phyloP scores from a whole-genome alignment of 2,329 filamentous ascomycete genomes.

The Fusarium napiforme region DNA sequence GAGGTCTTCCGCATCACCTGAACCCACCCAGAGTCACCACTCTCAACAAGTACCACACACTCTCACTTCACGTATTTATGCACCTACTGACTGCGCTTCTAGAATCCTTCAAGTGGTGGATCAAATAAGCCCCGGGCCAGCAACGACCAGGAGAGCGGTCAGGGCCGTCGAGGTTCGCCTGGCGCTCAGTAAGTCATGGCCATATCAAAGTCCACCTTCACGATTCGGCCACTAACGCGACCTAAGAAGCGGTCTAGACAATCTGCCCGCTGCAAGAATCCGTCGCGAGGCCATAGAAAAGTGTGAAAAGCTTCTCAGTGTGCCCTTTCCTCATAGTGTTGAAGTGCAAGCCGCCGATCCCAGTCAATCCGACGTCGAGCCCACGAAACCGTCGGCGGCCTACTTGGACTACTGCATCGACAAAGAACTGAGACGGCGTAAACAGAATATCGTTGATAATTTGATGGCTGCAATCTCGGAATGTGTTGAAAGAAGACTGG shows the following conservation, averaged over 20 bases:
- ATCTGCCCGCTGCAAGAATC: conserved; percentile 15
- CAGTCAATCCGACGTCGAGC: conserved; percentile 34
- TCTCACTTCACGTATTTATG: no score
- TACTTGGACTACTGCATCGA: conserved; percentile 33
- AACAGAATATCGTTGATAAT: conserved; percentile 16
- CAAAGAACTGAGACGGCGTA: conserved; percentile 26
- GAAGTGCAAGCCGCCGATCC: conserved; percentile 39
- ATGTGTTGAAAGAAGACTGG: conserved; percentile 36
- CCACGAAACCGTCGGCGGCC: conserved; percentile 44
- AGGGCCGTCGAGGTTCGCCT: conserved; percentile 40
- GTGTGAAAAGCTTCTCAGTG: conserved; percentile 28
- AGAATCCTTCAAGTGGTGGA: conserved; percentile 21
- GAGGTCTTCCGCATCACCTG: conserved; percentile 32
- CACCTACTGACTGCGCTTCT: background rate
- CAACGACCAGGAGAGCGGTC: conserved; percentile 40
- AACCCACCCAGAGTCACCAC: conserved; percentile 6
- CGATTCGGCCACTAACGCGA: background rate
- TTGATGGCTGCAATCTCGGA: conserved; percentile 29
- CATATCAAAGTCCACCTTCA: no score
- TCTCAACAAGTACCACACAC: conserved; percentile 8
- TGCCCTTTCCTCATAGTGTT: conserved; percentile 27
- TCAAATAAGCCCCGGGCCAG: conserved; percentile 14
- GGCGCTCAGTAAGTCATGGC: conserved; percentile 27
- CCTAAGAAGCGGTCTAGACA: conserved; percentile 26
- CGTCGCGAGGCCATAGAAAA: conserved; percentile 21